Evolutionary conservation across 371 early-diverging fungal species (phyloP).

Genomic region (Saksenaea vasiformis): DNA sequence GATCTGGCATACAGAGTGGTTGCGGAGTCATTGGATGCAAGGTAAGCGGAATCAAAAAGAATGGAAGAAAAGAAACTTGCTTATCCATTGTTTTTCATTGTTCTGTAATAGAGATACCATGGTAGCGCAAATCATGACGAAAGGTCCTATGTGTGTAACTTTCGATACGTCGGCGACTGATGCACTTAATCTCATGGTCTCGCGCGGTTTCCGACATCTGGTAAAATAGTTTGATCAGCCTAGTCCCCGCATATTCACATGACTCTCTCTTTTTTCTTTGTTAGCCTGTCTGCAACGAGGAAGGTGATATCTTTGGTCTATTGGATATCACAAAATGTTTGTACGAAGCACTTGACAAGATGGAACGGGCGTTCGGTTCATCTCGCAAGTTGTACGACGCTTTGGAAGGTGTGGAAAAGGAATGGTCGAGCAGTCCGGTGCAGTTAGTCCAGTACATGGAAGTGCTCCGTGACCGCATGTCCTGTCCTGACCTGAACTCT

Average conservation of each 20-base stretch:
- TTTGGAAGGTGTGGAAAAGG: conserved; percentile 90
- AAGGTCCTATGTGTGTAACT: conserved; percentile 86
- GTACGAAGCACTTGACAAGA: conserved; percentile 89
- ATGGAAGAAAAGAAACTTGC: neutral
- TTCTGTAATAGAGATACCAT: conserved; percentile 56
- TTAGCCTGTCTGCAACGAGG: conserved; percentile 81
- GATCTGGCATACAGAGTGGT: conserved; percentile 55
- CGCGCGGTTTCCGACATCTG: conserved; percentile 94
- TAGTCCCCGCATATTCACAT: neutral
- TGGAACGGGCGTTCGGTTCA: conserved; percentile 89
- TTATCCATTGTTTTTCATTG: neutral
- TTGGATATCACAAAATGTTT: conserved; percentile 96
- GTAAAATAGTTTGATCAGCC: conserved; percentile 33
- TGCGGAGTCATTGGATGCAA: conserved; percentile 47
- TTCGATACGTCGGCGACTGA: conserved; percentile 84
- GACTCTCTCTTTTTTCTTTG: too few relatives aligned
- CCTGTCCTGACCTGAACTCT: conserved; percentile 87
- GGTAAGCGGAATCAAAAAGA: conserved; percentile 22
- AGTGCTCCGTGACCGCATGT: conserved; percentile 78
- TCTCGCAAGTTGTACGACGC: conserved; percentile 86
- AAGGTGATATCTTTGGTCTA: conserved; percentile 91
- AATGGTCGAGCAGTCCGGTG: conserved; percentile 66
- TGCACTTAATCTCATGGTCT: conserved; percentile 95
- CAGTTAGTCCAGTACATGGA: conserved; percentile 77
- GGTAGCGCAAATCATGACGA: conserved; percentile 93